phyloP scores from a whole-genome alignment of 805 yeast species.

The Teunomyces atbi region DNA sequence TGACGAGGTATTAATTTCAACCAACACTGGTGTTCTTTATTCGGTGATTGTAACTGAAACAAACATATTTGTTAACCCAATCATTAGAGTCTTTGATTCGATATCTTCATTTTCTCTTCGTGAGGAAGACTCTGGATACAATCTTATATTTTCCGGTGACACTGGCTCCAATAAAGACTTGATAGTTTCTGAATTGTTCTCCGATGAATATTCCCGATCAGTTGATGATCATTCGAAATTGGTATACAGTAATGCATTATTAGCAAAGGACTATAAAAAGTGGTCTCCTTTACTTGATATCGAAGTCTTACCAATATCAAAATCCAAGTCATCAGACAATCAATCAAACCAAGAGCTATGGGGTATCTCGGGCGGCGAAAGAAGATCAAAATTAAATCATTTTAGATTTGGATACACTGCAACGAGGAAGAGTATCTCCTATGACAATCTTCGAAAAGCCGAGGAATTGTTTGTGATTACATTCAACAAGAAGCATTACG shows the following conservation, averaged over 20 bases:
- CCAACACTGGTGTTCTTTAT: conserved; percentile 35
- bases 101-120: conserved; percentile 34
- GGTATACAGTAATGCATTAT: conserved; percentile 21
- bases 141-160: conserved; percentile 40
- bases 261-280: conserved; percentile 34
- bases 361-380: conserved; percentile 39
- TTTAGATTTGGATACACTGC: conserved; percentile 33
- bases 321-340: conserved; percentile 16
- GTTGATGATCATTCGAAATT: conserved; percentile 9
- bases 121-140: conserved; percentile 14
- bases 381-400: conserved; percentile 31
- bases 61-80: conserved; percentile 19
- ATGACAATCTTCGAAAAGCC: conserved; percentile 31
- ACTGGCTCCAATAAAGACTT: conserved; percentile 39
- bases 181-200: conserved; percentile 23
- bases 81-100: conserved; percentile 35
- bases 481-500: conserved; percentile 17
- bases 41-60: conserved; percentile 23
- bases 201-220: conserved; percentile 10
- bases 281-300: conserved; percentile 51
- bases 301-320: conserved; percentile 28
- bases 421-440: conserved; percentile 21
- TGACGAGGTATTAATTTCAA: conserved; percentile 32
- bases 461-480: conserved; percentile 16
- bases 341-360: conserved; percentile 40